Evolutionary conservation across 73 alveolate species (phyloP), one percentile per base, ranked within the genome.

Genomic region (Paramecium bursaria): DNA sequence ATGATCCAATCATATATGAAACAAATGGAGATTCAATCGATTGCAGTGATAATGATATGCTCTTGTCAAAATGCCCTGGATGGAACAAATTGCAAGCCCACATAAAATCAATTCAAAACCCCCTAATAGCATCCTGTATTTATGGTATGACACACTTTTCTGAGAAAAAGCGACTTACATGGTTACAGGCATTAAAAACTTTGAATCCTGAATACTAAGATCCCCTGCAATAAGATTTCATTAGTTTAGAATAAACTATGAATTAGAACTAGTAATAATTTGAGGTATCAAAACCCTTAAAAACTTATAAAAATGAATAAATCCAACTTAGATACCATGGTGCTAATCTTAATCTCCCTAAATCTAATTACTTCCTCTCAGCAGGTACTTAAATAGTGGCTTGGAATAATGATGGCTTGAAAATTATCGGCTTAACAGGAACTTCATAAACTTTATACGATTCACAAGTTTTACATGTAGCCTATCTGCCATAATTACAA

Each of bases 131-230:
- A 67, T 53, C 82, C 1, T 67, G 82, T 42, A 67, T 67, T 3
- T 67, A 35, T 42, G 82, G 82, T 39, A 67, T 67, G 82, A 67
- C 82, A 14, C 50, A 67, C 11, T 67, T 67, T 19, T 39, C 60
- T 42, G 82, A 67, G 27, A 67, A 23, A 25, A 35, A 67, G 7
- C 14, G 82, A 39, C 44, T 67, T 25, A 67, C 60, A 0, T 67
- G 82, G 82, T 3, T 42, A 6, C 17, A 67, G 44, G 82, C 82
- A 2, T 19, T 67, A 17, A 39, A 44, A 2, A 19, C 82, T 1
- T 42, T 67, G 22, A 14, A 67, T 67, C 82, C 82, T 0, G 82
- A 67, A 9, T 67, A 39, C 13, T 14, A 67, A 14, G 82, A 67
- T 33, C 44, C 17, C 39, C 49, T 29, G 17, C 30, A 23, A 23